phyloP scores from a whole-genome alignment of 1,284 basidiomycete species.

The Entoloma clypeatum region DNA sequence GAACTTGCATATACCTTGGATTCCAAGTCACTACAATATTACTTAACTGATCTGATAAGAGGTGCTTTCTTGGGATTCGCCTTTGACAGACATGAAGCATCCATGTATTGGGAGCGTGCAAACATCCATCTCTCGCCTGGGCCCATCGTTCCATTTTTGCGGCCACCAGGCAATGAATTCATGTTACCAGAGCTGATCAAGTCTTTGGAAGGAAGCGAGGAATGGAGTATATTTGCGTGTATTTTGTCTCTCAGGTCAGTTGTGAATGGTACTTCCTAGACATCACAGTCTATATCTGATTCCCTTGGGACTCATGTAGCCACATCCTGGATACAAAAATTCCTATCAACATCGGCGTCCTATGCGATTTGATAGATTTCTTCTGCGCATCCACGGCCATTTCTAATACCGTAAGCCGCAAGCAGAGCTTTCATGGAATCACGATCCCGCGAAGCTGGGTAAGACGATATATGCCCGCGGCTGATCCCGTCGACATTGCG shows the following conservation, averaged over 20 bases:
- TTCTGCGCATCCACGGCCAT: constrained; percentile 37
- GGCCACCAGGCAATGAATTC: constrained; percentile 20
- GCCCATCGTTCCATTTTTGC: constrained; percentile 16
- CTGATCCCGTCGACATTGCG: constrained; percentile 11
- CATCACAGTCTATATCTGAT: background rate
- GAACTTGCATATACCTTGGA: constrained; percentile 31
- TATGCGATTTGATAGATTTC: constrained; percentile 46
- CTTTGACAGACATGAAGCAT: constrained; percentile 25
- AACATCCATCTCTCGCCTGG: background rate
- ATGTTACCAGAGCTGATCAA: constrained; percentile 36
- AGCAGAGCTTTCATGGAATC: constrained; percentile 34
- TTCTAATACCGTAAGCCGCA: constrained; percentile 20
- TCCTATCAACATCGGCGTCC: constrained; percentile 36
- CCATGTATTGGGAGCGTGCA: constrained; percentile 15
- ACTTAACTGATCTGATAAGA: constrained; percentile 32
- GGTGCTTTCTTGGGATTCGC: constrained; percentile 26
- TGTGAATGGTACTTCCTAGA: constrained; percentile 21
- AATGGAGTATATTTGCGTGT: constrained; percentile 22
- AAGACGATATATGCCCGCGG: constrained; percentile 18
- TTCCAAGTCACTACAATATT: constrained; percentile 11
- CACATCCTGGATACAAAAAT: constrained; percentile 35
- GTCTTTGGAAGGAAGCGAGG: constrained; percentile 21
- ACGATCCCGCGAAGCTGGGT: constrained; percentile 49
- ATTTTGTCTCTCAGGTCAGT: constrained; percentile 29
- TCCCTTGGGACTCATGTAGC: constrained; percentile 29